phyloP scores from a whole-genome alignment of 2,329 filamentous ascomycete species.

The Fusarium clavum region DNA sequence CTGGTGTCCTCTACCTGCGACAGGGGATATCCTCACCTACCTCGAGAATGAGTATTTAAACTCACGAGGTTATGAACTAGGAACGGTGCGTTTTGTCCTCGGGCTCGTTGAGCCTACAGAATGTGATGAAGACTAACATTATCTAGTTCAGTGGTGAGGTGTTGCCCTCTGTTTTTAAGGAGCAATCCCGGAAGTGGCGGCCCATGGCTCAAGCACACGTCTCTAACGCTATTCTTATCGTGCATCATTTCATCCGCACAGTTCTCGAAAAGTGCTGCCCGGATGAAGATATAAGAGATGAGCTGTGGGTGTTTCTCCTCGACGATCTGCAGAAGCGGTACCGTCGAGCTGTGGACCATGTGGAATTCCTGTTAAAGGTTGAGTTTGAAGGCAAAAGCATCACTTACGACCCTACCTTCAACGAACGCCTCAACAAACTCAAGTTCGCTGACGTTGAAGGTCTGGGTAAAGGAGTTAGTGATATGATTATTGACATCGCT shows the following conservation, averaged over 20 bases:
- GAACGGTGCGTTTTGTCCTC: slow-evolving; percentile 51
- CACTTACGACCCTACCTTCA: no score
- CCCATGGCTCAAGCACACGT: slow-evolving; percentile 61
- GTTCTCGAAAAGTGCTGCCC: slow-evolving; percentile 33
- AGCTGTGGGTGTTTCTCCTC: slow-evolving; percentile 45
- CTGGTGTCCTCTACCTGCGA: slow-evolving; percentile 17
- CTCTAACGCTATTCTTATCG: slow-evolving; percentile 60
- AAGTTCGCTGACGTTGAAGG: no score
- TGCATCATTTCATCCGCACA: slow-evolving; percentile 64
- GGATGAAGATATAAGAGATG: no score
- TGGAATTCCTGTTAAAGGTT: no score
- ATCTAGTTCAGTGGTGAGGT: slow-evolving; percentile 53
- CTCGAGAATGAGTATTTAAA: slow-evolving; percentile 54
- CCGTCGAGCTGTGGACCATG: slow-evolving; percentile 6
- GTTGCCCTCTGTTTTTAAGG: slow-evolving; percentile 60
- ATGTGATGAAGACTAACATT: neutral
- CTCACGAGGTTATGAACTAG: slow-evolving; percentile 64
- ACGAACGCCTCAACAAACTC: no score
- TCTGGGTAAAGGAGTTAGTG: no score
- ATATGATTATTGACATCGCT: no score
- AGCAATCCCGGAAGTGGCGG: slow-evolving; percentile 67
- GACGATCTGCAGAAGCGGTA: slow-evolving; percentile 61
- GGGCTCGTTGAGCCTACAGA: no score
- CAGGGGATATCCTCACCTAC: slow-evolving; percentile 51
- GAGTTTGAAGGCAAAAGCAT: no score